A percentile compares a stretch with the other conserved stretches of the same genome.
phyloP scores from a whole-genome alignment of 495 filamentous ascomycete species.

The Jackrogersella minutella region DNA sequence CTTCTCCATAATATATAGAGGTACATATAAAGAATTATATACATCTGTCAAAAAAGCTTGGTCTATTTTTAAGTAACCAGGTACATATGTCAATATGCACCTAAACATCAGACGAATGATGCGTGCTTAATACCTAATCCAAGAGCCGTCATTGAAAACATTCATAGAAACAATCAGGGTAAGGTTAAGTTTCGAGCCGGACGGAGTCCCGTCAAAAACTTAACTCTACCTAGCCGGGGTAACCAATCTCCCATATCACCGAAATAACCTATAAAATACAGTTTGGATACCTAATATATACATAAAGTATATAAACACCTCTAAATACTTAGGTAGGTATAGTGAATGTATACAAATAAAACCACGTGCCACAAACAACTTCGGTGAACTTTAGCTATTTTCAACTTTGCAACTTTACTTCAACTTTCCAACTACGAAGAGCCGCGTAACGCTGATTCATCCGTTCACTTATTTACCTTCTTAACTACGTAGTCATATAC shows the following conservation, averaged over 20 bases:
- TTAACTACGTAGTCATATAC: no score
- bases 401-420: neutral
- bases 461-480: neutral
- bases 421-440: neutral
- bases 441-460: conserved; percentile 39
- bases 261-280: neutral
- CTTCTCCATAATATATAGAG: no score
- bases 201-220: conserved; percentile 16
- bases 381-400: conserved; percentile 9
- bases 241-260: conserved; percentile 10
- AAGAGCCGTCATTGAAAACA: neutral
- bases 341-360: neutral
- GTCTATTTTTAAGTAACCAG: neutral
- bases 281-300: neutral
- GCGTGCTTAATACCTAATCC: neutral
- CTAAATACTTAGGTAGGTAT: neutral
- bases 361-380: conserved; percentile 9
- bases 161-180: neutral
- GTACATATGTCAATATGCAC: no score
- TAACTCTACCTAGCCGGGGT: conserved; percentile 10
- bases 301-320: neutral
- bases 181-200: conserved; percentile 26
- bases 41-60: no score
- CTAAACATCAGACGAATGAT: conserved; percentile 3
- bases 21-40: no score